Evolutionary conservation across 2,329 filamentous ascomycete genomes (phyloP).

Genomic region (Cladophialophora exuberans): DNA sequence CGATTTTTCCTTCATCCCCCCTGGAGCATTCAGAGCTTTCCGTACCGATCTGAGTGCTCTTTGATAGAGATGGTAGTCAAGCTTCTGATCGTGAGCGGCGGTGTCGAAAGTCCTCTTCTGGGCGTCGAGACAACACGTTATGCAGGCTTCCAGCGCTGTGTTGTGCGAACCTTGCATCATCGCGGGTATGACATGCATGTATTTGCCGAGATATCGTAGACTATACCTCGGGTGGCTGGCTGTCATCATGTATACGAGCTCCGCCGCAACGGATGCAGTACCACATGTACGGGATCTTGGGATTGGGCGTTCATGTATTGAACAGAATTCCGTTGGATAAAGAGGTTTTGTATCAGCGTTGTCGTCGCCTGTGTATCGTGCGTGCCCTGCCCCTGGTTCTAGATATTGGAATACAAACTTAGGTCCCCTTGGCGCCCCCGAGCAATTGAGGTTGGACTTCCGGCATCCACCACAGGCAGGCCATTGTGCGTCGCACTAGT

Average conservation of each 20-base stretch:
- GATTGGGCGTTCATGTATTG: not conserved
- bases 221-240: not conserved
- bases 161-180: not conserved
- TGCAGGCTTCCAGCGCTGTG: not conserved
- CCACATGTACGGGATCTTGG: not conserved
- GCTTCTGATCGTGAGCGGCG: not conserved
- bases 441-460: not conserved
- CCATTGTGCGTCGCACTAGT: not conserved
- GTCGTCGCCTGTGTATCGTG: not conserved
- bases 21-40: not conserved
- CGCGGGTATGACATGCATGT: not conserved
- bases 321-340: not conserved
- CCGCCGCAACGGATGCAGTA: not conserved
- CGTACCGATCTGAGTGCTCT: not conserved
- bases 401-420: too few species aligned
- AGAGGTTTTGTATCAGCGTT: not conserved
- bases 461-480: not conserved
- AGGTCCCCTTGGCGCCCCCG: not conserved
- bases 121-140: not conserved
- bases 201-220: not conserved
- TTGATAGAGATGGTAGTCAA: not conserved
- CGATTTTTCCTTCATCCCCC: not conserved
- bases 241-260: not conserved
- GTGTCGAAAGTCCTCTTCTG: not conserved
- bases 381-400: too few species aligned